A percentile compares a stretch with the other conserved stretches of the same genome.
Conservation (phyloP, 2,329 filamentous ascomycete genomes). For the Cadophora sp. region DNA sequence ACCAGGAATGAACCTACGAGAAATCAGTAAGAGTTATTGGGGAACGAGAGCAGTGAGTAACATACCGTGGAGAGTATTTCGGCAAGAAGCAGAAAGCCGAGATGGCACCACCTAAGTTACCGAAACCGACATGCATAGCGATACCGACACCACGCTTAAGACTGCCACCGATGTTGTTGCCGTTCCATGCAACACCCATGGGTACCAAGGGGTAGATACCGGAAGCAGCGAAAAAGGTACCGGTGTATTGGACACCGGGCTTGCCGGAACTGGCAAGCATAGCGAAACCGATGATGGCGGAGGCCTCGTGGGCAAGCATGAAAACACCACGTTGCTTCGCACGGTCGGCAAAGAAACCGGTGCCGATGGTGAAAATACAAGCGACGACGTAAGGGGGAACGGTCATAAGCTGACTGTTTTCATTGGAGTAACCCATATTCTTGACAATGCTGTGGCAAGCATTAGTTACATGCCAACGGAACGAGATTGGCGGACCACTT, state of each 20-base stretch:
- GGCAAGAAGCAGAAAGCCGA: conserved; percentile 55
- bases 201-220: conserved; percentile 85
- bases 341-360: conserved; percentile 78
- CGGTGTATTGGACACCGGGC: conserved; percentile 78
- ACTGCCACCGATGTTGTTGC: conserved; percentile 86
- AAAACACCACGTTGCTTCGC: conserved; percentile 74
- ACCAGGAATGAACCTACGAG: conserved; percentile 21
- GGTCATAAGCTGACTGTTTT: conserved; percentile 54
- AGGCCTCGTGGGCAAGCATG: conserved; percentile 66
- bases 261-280: conserved; percentile 73
- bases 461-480: neutral
- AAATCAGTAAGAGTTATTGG: neutral
- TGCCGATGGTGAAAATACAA: conserved; percentile 66
- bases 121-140: conserved; percentile 88
- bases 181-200: conserved; percentile 85
- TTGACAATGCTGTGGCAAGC: conserved; percentile 49
- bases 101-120: conserved; percentile 79
- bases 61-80: conserved; percentile 44
- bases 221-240: conserved; percentile 80
- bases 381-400: conserved; percentile 67
- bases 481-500: neutral
- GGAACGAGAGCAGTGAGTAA: neutral
- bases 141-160: conserved; percentile 91
- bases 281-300: conserved; percentile 78
- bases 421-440: conserved; percentile 61